These are phyloP conservation scores for Euphorbia pulcherrima DNA, from an alignment of 345 rosid genomes.

Conservation along the genomic window DNA sequence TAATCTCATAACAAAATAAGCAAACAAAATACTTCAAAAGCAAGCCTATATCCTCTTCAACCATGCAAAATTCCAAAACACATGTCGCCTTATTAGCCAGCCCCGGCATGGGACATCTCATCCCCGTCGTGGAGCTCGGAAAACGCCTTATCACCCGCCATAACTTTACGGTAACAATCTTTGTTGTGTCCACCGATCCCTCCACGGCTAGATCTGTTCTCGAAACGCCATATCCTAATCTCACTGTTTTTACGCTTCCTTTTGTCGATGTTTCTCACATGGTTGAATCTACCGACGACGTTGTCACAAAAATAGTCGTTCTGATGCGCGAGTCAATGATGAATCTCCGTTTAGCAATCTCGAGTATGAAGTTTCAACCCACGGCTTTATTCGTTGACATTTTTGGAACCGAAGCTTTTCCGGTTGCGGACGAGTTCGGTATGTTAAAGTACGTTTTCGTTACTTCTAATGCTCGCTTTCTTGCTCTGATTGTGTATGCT, in stretches of 20 bases:
- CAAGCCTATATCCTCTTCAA: neutral
- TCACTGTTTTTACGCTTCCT: neutral
- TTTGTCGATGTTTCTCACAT: neutral
- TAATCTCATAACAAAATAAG: too few species aligned
- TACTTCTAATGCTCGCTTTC: constrained; percentile 49
- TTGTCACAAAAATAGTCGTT: neutral
- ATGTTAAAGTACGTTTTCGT: constrained; percentile 46
- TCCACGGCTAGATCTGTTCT: neutral
- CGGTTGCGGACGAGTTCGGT: constrained; percentile 40
- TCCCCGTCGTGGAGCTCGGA: constrained; percentile 2
- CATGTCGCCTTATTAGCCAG: neutral
- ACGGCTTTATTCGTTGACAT: neutral
- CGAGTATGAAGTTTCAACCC: neutral
- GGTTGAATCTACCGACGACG: neutral
- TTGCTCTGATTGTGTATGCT: neutral
- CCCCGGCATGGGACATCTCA: constrained; percentile 4
- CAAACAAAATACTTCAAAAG: neutral
- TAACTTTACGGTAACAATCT: neutral
- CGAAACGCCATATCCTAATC: neutral
- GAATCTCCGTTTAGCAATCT: neutral
- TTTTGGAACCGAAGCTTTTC: constrained; percentile 31
- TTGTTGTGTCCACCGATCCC: neutral
- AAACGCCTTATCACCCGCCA: neutral
- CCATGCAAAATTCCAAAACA: constrained; percentile 34
- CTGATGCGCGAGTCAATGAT: neutral